A percentile compares a stretch with the other conserved stretches of the same genome.
Conservation (phyloP, 768 basidiomycete genomes). For the Trametes cubensis region DNA sequence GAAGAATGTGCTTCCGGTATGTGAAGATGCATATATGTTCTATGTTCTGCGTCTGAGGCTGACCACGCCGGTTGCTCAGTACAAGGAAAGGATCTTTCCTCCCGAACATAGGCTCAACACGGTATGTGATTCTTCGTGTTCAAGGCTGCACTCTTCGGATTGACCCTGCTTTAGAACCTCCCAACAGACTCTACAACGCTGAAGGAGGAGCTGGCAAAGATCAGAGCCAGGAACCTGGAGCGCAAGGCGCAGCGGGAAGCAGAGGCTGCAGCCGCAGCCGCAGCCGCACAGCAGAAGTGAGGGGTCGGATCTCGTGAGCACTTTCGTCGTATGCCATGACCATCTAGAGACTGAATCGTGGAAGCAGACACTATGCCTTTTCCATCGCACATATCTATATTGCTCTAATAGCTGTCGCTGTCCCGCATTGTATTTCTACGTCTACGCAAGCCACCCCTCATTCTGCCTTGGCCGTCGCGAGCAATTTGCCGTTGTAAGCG, state of each 20-base stretch:
- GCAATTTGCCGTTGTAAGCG: conserved; percentile 21
- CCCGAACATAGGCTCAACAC: conserved; percentile 56
- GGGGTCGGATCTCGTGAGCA: background rate
- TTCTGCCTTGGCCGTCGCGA: conserved; percentile 4
- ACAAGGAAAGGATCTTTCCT: conserved; percentile 73
- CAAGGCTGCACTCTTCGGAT: background rate
- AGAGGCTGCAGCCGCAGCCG: conserved; percentile 8
- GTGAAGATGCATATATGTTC: conserved; percentile 26
- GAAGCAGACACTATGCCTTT: background rate
- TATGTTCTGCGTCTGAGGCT: background rate
- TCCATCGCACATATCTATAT: background rate
- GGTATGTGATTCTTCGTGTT: conserved; percentile 36
- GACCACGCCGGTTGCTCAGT: conserved; percentile 43
- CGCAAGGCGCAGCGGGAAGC: conserved; percentile 46
- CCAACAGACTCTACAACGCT: conserved; percentile 69
- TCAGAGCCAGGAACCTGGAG: conserved; percentile 62
- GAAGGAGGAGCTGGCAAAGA: conserved; percentile 69
- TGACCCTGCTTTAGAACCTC: conserved; percentile 45
- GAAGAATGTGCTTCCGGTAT: conserved; percentile 73
- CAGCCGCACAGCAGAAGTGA: conserved; percentile 16
- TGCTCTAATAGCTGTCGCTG: conserved; percentile 12
- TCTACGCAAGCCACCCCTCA: conserved; percentile 12
- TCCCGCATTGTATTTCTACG: conserved; percentile 17
- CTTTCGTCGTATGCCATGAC: conserved; percentile 1
- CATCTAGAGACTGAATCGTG: background rate